Percentiles rank a stretch among this genome's conserved stretches.
These are phyloP conservation scores for Rhizopogon vulgaris DNA, from an alignment of 768 basidiomycete genomes.

Conservation along the genomic window DNA sequence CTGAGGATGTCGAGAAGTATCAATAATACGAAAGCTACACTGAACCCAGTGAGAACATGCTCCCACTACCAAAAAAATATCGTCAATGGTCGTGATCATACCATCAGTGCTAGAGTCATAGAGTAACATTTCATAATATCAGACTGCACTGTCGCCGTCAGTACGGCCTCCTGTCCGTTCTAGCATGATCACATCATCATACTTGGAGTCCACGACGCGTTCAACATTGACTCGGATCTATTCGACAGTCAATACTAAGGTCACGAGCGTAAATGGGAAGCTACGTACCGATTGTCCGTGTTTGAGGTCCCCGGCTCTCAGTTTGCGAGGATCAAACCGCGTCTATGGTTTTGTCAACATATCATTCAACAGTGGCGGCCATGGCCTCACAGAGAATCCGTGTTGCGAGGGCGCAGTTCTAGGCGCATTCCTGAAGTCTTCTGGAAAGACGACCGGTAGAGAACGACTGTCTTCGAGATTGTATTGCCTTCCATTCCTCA, in stretches of 20 bases:
- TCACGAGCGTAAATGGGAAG: not conserved
- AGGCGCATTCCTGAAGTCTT: not conserved
- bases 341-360: not conserved
- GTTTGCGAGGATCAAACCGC: conserved; percentile 1
- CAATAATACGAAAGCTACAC: too few relatives aligned
- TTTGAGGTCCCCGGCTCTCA: not conserved
- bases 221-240: conserved; percentile 15
- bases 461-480: not conserved
- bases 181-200: conserved; percentile 3
- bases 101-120: too few relatives aligned
- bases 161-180: not conserved
- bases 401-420: not conserved
- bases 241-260: not conserved
- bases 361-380: not conserved
- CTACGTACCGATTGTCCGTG: conserved; percentile 6
- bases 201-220: conserved; percentile 13
- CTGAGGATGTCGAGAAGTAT: too few relatives aligned
- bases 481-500: not conserved
- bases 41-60: too few relatives aligned
- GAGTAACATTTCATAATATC: too few relatives aligned
- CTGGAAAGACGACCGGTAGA: conserved; percentile 2
- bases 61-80: too few relatives aligned
- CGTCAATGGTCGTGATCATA: too few relatives aligned
- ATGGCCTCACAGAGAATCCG: not conserved
- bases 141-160: too few relatives aligned